Base-by-base conservation (phyloP, 805 yeast species). In the Lachancea sp. region DNA sequence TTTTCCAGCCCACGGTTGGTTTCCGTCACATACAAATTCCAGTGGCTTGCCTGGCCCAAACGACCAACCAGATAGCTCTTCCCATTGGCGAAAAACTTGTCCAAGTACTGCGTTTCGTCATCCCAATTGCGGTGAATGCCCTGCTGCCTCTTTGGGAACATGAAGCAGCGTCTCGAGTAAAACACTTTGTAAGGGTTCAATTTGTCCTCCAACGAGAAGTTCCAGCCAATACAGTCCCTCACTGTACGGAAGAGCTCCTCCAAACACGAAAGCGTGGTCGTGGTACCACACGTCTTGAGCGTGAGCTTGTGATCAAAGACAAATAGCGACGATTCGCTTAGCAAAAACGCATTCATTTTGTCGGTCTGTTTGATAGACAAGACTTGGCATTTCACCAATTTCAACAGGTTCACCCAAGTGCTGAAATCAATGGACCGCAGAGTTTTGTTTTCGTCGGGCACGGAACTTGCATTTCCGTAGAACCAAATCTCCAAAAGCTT, bases 281-380 rank as follows among this genome's bases (percentile, higher is more conserved):
- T 91, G 3, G 97, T 90, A 7, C 99, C 99, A 63, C 99, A 91
- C 4, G 99, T 91, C 65, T 91, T 91, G 59, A 91, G 73, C 41
- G 91, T 80, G 50, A 93, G 56, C 63, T 85, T 88, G 66, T 89
- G 90, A 16, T 85, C 81, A 61, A 82, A 91, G 22, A 93, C 95
- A 66, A 91, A 90, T 58, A 93, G 68, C 15, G 96, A 85, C 38
- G 95, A 84, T 67, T 91, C 99, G 46, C 91, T 81, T 49, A 91
- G 74, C 48, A 91, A 73, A 58, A 86, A 91, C 3, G 96, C 89
- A 60, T 89, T 95, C 68, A 89, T 65, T 29, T 68, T 70, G 9
- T 67, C 56, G 3, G 88, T 75, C 2, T 85, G 76, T 44, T 83
- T 81, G 65, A 82, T 82, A 10, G 96, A 89, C 44, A 91, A 70